Conservation (phyloP, 768 basidiomycete genomes). For the Hemileccinum rubropunctum region DNA sequence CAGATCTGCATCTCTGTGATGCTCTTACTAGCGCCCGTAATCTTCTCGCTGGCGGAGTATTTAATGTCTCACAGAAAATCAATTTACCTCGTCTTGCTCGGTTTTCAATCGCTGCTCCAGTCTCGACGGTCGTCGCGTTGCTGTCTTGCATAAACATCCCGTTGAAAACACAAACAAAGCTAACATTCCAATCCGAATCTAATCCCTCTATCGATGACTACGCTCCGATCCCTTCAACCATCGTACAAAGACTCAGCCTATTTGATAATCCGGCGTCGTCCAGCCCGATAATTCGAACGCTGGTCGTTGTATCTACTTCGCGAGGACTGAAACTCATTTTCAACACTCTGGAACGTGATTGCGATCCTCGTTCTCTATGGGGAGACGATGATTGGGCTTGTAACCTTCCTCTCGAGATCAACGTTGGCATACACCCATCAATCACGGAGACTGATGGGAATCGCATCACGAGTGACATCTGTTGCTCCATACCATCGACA, state of each 20-base stretch:
- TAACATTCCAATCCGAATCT: background rate
- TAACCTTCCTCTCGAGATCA: conserved; percentile 5
- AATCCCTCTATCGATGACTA: background rate
- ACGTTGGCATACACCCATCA: background rate
- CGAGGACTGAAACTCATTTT: no score
- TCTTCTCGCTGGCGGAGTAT: background rate
- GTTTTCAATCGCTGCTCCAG: conserved; percentile 5
- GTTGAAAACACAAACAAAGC: background rate
- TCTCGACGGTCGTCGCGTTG: conserved; percentile 4
- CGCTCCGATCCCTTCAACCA: background rate
- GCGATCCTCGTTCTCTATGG: no score
- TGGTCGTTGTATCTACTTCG: no score
- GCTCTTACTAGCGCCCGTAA: conserved; percentile 18
- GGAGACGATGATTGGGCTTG: background rate
- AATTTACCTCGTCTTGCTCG: conserved; percentile 3
- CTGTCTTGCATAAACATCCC: conserved; percentile 9
- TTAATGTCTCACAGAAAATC: background rate
- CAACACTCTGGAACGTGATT: no score
- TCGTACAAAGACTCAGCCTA: background rate
- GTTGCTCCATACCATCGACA: background rate
- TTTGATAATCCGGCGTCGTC: no score
- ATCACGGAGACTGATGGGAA: background rate
- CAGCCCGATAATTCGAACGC: no score
- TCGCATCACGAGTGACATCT: no score
- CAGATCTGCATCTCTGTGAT: conserved; percentile 32